Evolutionary conservation across 2,329 filamentous ascomycete genomes (phyloP).

Genomic region (Stagonosporopsis tanaceti): DNA sequence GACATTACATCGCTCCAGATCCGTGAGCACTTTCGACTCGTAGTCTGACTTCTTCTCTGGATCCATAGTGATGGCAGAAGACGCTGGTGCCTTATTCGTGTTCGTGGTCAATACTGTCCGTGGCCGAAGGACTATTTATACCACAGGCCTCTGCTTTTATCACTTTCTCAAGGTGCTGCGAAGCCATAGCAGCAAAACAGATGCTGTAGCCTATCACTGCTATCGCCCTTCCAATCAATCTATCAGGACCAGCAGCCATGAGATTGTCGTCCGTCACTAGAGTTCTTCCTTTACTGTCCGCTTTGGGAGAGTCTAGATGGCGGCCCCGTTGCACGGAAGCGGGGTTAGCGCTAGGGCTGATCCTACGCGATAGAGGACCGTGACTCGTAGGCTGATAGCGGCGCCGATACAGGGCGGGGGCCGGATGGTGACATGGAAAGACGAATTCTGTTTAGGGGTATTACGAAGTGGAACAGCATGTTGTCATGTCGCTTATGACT

Average conservation of each 20-base stretch:
- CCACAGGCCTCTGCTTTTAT: not conserved
- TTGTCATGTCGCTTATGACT: not conserved
- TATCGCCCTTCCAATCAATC: not conserved
- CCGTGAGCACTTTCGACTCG: not conserved
- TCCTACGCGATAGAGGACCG: not conserved
- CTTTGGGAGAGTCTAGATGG: not conserved
- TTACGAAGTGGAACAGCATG: not conserved
- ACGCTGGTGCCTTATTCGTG: not conserved
- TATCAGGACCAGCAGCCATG: not conserved
- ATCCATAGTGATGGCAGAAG: not conserved
- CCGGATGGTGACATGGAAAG: not conserved
- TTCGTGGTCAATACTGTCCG: no score
- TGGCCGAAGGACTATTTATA: not conserved
- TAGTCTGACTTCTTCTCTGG: not conserved
- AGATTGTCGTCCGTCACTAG: not conserved
- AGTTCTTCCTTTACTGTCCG: slow-evolving; percentile 5
- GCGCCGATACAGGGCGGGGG: not conserved
- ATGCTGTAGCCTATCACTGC: not conserved
- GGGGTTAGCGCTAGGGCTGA: slow-evolving; percentile 7
- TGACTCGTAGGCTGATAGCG: not conserved
- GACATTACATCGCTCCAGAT: slow-evolving; percentile 4
- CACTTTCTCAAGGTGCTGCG: not conserved
- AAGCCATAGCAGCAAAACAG: not conserved
- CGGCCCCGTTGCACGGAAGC: not conserved
- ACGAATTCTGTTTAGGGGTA: not conserved